phyloP scores from a whole-genome alignment of 1,139 yeast species.

The Pichia terricola region DNA sequence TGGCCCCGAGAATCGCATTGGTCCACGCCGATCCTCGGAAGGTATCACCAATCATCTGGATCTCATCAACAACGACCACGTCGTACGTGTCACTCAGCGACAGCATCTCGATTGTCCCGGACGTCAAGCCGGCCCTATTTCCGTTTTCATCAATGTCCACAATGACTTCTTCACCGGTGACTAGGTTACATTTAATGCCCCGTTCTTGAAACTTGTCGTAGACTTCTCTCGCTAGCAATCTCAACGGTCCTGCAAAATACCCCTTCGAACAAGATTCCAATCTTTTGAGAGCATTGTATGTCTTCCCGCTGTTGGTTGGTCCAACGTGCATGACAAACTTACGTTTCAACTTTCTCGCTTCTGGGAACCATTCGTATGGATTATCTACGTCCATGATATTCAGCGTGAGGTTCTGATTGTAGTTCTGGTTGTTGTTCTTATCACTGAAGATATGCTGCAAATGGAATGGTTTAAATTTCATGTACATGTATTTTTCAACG shows the following conservation, averaged over 20 bases:
- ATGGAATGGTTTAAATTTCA: constrained; percentile 22
- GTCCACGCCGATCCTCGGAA: constrained; percentile 94
- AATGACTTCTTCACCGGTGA: constrained; percentile 91
- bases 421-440: constrained; percentile 21
- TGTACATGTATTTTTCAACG: constrained; percentile 22
- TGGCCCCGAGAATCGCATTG: constrained; percentile 76
- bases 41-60: constrained; percentile 83
- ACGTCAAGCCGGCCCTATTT: constrained; percentile 58
- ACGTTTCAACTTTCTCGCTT: constrained; percentile 71
- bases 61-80: constrained; percentile 88
- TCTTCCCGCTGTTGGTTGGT: constrained; percentile 96
- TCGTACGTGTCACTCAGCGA: constrained; percentile 62
- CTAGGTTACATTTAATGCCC: constrained; percentile 65
- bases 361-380: constrained; percentile 86
- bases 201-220: constrained; percentile 67
- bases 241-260: constrained; percentile 88
- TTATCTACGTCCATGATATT: constrained; percentile 44
- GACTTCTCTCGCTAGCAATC: constrained; percentile 84
- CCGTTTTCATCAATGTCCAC: constrained; percentile 63
- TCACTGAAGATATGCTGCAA: constrained; percentile 21
- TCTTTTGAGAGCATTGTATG: constrained; percentile 68
- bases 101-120: constrained; percentile 94
- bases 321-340: constrained; percentile 87
- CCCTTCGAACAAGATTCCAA: constrained; percentile 68
- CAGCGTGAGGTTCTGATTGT: constrained; percentile 25